Evolutionary conservation across 345 rosid genomes (phyloP).

Genomic region (Turritis glabra): DNA sequence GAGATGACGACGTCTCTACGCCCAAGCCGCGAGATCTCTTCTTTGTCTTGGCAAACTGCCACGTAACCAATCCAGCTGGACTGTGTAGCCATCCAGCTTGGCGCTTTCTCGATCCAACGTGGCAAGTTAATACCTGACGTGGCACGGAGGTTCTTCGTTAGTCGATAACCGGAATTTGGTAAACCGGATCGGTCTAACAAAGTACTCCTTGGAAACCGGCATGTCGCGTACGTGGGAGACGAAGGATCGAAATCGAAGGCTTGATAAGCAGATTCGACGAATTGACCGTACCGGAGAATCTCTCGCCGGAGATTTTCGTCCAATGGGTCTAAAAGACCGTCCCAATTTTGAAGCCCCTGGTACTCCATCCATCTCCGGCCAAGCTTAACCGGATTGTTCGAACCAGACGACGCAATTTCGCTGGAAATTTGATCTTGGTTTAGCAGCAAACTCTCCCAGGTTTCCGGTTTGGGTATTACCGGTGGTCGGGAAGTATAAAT

Average conservation of each 20-base stretch:
- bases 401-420: constrained; percentile 2
- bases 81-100: constrained; percentile 60
- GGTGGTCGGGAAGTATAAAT: constrained; percentile 28
- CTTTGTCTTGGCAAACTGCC: constrained; percentile 78
- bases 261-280: constrained; percentile 78
- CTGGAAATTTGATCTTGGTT: constrained; percentile 22
- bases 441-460: constrained; percentile 32
- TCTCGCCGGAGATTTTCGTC: constrained; percentile 76
- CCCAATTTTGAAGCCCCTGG: constrained; percentile 58
- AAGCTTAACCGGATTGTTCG: constrained; percentile 34
- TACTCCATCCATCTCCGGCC: constrained; percentile 46
- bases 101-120: constrained; percentile 66
- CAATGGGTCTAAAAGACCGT: constrained; percentile 73
- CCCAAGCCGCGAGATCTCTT: constrained; percentile 78
- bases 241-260: constrained; percentile 76
- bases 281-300: constrained; percentile 81
- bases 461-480: constrained; percentile 34
- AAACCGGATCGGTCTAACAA: constrained; percentile 62
- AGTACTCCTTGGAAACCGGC: constrained; percentile 56
- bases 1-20: constrained; percentile 88
- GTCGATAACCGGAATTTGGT: constrained; percentile 62
- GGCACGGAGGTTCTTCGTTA: constrained; percentile 65
- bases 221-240: constrained; percentile 61
- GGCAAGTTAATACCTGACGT: constrained; percentile 79
- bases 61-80: constrained; percentile 98